These are phyloP conservation scores for Hypoxylon sp. DNA, from an alignment of 2,329 filamentous ascomycete genomes.

Conservation along the genomic window DNA sequence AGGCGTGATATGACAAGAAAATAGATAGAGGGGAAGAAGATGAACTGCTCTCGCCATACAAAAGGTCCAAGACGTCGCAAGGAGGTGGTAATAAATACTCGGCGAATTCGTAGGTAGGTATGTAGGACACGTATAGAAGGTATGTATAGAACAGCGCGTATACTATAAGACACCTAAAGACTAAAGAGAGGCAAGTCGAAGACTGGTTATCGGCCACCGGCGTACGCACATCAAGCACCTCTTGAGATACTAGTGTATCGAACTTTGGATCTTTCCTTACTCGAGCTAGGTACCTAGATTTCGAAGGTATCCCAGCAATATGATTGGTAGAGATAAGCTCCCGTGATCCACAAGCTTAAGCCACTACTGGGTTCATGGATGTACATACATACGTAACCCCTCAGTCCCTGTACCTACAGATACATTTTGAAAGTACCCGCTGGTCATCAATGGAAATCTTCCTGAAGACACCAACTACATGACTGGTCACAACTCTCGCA, in stretches of 20 bases:
- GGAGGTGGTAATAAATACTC: conserved; percentile 1
- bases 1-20: conserved; percentile 8
- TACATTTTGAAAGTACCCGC: neutral
- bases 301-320: neutral
- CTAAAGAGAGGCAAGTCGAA: conserved; percentile 11
- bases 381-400: neutral
- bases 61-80: conserved; percentile 4
- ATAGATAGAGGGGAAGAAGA: conserved; percentile 14
- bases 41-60: conserved; percentile 29
- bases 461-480: neutral
- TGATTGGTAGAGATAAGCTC: conserved; percentile 42
- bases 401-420: neutral
- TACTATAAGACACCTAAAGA: conserved; percentile 3
- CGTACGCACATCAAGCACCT: neutral
- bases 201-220: neutral
- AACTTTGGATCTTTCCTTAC: neutral
- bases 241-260: conserved; percentile 11
- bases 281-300: neutral
- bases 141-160: neutral
- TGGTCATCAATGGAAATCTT: neutral
- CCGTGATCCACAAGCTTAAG: conserved; percentile 8
- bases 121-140: neutral
- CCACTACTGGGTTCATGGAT: neutral
- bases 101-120: neutral
- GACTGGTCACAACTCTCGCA: conserved; percentile 7